phyloP scores from a whole-genome alignment of 495 filamentous ascomycete genomes.

The Chaetomium tenue region DNA sequence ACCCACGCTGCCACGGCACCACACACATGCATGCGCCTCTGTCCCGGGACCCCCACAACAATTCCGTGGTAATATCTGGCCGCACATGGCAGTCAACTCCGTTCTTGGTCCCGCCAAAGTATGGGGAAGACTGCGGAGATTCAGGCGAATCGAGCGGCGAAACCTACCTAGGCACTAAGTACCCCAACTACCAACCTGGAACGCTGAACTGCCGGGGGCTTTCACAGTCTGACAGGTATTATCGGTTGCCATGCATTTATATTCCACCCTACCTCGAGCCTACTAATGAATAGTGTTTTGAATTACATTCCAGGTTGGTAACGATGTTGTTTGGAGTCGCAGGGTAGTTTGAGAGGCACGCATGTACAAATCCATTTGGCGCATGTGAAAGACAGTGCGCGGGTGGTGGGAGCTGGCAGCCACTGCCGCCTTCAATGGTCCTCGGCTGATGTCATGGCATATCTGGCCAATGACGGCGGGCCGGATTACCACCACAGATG shows the following conservation, averaged over 20 bases:
- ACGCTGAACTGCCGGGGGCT: background rate
- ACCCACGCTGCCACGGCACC: background rate
- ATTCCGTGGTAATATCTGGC: slow-evolving; percentile 7
- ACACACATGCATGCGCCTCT: background rate
- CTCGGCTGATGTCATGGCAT: slow-evolving; percentile 32
- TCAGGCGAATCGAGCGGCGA: background rate
- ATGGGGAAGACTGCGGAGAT: slow-evolving; percentile 4
- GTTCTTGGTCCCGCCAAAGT: slow-evolving; percentile 3
- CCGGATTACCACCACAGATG: slow-evolving; percentile 13
- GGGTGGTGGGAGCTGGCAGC: background rate
- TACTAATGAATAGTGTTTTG: no score
- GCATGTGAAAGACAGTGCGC: slow-evolving; percentile 16
- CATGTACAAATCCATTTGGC: no score
- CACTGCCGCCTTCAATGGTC: background rate
- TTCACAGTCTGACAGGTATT: background rate
- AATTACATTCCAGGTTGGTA: no score
- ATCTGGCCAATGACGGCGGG: slow-evolving; percentile 6
- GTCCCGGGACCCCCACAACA: background rate
- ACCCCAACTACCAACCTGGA: background rate
- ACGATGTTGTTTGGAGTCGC: no score
- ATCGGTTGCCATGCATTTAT: no score
- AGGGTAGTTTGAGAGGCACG: no score
- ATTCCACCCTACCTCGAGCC: no score
- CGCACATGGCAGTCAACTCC: slow-evolving; percentile 17
- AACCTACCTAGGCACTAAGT: no score